Evolutionary conservation across 2,329 filamentous ascomycete genomes (phyloP), one percentile per base, ranked within the genome.

Genomic region (Orbilia blumenaviensis): DNA sequence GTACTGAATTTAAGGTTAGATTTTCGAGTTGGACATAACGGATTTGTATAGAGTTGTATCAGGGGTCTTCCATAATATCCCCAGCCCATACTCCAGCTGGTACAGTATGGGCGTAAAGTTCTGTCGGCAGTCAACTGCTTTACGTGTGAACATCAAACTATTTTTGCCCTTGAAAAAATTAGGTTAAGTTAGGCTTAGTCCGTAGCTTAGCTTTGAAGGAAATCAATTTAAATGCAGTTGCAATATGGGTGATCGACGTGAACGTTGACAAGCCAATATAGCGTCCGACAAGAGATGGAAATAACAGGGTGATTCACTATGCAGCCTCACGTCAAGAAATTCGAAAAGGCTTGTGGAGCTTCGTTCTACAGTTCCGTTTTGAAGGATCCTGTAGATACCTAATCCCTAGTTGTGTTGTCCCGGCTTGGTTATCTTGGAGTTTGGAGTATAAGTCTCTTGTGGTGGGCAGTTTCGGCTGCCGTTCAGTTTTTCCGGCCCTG

Each of bases 401-500:
- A 34, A 7, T 25, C 42, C 21, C 14, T n/a, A 23, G 18, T 44
- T 38, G 68, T 21, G 69, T 66, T 66, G 69, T 60, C 61, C 61
- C 61, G 69, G 61, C 62, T 67, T 74, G 69, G 62, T 74, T 54
- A 73, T 62, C 54, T 74, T 67, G 52, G 27, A 50, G 29, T 61
- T 66, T 62, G 42, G 41, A 56, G 27, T 56, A 21, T 21, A 36
- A 29, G 63, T 56, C 42, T 25, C 25, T n/a, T n/a, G 29, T 29
- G 52, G 71, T 63, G 64, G 56, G 63, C 18, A 38, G 44, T 75
- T 75, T 75, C 71, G 71, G 71, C 58, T 44, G 63, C 63, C 63
- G 63, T 68, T 68, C 63, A 67, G 71, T 75, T 75, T 67, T 68
- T 75, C 71, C 71, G 71, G 63, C 46, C 46, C 44, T 58, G 63